Base-by-base conservation (phyloP, 2,329 filamentous ascomycete genomes). In the Fusarium nurragi region DNA sequence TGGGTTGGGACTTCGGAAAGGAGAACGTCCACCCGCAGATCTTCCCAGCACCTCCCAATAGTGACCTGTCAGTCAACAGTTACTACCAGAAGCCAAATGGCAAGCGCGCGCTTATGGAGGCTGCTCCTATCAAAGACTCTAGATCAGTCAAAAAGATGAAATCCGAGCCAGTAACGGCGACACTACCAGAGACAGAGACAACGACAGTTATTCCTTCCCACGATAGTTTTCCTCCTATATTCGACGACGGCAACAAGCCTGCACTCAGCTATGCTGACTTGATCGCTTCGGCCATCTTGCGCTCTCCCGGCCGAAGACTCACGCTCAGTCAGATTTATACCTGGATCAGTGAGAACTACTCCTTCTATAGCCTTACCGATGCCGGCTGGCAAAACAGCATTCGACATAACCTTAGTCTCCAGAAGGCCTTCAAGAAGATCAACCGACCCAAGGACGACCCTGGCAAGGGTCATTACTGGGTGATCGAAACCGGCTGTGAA, bases 351-450 rank as follows among this genome's bases (percentile, higher is more conserved):
- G 92, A 96, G 75, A 94, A 90, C 18, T 98, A 91, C 76, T 89
- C 87, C 6, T 97, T 94, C 78, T 99, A 98, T 81, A 89, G 87
- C 69, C 86, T 88, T 39, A 86, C 89, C 54, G 93, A 97, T 71
- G 88, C 91, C 12, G 94, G 95, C 64, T 99, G 95, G 95, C 94
- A 98, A 78, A 99, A 99, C 78, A 98, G 95, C 80, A 99, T 99
- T 76, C 91, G 95, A 30, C 95, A 99, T 78, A 99, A 99, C 71
- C 87, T 99, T 30, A 97, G 94, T 74, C 83, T 99, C 40, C 97
- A 97, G 83, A 98, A 98, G 80, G 92, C 92, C 43, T 98, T 98
- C 74, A 89, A 94, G 75, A 98, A 98, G 80, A 91, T 97, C 74
- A 94, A 97, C 77, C 87, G 95, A 58, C 93, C 94, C 55, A 98